Base-by-base conservation (phyloP, 305 asterid species). In the Rubia peregrina region DNA sequence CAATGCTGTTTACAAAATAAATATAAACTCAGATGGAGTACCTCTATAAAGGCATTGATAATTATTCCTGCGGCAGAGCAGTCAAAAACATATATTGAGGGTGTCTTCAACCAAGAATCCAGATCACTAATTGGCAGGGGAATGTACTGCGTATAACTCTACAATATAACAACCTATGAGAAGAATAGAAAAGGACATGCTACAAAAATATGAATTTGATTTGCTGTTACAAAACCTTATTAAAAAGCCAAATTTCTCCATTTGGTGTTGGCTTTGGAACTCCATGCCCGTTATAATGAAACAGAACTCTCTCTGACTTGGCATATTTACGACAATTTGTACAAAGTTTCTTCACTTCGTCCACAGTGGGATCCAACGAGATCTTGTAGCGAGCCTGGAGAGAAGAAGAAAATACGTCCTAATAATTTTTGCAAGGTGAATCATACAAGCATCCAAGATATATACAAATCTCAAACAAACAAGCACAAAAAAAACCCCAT, bases 1-100 rank as follows among this genome's bases (percentile, higher is more conserved):
- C 24, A 68, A 56, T 12, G 33, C 41, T 14, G 41, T 55, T 69
- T 65, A 70, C 30, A 17, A 61, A 61, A 70, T 42, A 42, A 48
- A 46, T 62, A 40, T 60, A 59, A 62, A 56, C 44, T 17, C 19
- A 38, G 51, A 75, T 46, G 68, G 41, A 51, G 60, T 80, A 90
- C 98, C 94, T 89, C 95, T 60, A 84, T 81, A 82, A 94, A 94
- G 82, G 98, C 89, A 74, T 80, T 91, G 78, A 94, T 88, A 83
- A 94, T 86, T 84, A 91, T 78, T 78, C 98, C 99, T 68, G 99
- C 97, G 65, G 99, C 98, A 71, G 99, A 94, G 88, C 99, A 94
- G 80, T 94, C 99, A 82, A 94, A 91, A 71, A 91, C 99, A 80
- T 91, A 94, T 78, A 94, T 91, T 17, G 99, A 94, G 36, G 99